Evolutionary conservation across 1,139 yeast genomes (phyloP), one percentile per base, ranked within the genome.

Genomic region (Pneumocystis canis): DNA sequence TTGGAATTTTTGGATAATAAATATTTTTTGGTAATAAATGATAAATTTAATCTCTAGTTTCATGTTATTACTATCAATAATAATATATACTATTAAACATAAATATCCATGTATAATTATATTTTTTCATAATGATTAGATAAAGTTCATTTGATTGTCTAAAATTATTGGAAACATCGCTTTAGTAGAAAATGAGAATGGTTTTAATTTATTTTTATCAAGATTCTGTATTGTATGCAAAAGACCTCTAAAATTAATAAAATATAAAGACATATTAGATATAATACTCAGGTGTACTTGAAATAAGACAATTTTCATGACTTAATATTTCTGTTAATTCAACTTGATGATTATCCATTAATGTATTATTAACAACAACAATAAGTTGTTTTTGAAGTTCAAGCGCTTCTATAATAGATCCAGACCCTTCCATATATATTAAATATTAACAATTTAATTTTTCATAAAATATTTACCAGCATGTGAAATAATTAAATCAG

Each of bases 331-430:
- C 68, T 0, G 96, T 95, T 9, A 89, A 84, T 68, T 90, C 95
- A 40, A 74, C 69, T 72, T 92, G 97, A 72, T 92, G 98, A 71
- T 89, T 87, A 70, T 88, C 89, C 90, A 89, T 85, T 31, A 92
- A 77, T 5, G 72, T 68, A n/a, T 80, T 79, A 72, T 92, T 92
- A 14, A 84, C 82, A 40, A 89, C 85, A 5, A 85, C 92, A 3
- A 90, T 75, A 63, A 90, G 75, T n/a, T 47, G 61, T 40, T 66
- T 66, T 47, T 61, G 58, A 20, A 62, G 60, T 30, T 90, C 77
- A 54, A 88, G 73, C 0, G 87, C 80, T 69, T 92, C 97, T 30
- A 92, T 73, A 9, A 92, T 87, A 0, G 96, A 86, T 1, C 98
- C 98, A 0, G 97, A 88, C 1, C 94, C 64, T 62, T n/a, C 14